phyloP scores from a whole-genome alignment of 768 basidiomycete species.

The Pleurotus eryngii region DNA sequence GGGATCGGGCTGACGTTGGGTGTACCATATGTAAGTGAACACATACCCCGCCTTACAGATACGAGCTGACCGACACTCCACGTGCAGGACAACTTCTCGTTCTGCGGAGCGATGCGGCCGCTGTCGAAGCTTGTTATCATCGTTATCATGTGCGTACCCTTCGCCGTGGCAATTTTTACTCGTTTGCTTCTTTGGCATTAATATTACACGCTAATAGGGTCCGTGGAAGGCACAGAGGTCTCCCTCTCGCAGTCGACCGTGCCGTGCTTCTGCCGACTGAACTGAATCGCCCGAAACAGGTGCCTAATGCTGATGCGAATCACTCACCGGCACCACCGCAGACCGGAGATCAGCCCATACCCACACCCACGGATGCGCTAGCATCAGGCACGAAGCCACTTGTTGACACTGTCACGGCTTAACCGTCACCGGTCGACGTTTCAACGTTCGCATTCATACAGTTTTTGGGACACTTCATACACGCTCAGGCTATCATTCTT shows the following conservation, averaged over 20 bases:
- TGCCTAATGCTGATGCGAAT: background rate
- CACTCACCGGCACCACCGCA: background rate
- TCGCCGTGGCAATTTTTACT: background rate
- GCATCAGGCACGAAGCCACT: background rate
- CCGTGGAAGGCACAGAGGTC: conserved; percentile 68
- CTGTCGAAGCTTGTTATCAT: conserved; percentile 72
- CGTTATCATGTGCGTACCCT: conserved; percentile 54
- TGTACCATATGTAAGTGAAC: conserved; percentile 36
- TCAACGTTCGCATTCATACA: no score
- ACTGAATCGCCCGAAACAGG: conserved; percentile 16
- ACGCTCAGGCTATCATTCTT: no score
- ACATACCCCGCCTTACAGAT: no score
- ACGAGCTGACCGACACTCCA: background rate
- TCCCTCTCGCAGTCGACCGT: conserved; percentile 66
- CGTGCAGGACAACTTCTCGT: conserved; percentile 53
- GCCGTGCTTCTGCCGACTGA: conserved; percentile 43
- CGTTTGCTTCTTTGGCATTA: background rate
- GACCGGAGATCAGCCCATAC: background rate
- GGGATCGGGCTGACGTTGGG: conserved; percentile 72
- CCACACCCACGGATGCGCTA: background rate
- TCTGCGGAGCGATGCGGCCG: conserved; percentile 57
- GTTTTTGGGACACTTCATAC: no score
- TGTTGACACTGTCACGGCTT: background rate
- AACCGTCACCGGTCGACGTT: no score
- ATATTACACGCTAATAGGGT: conserved; percentile 32